Conservation (phyloP, 1,284 basidiomycete species). For the Malassezia pachydermatis region DNA sequence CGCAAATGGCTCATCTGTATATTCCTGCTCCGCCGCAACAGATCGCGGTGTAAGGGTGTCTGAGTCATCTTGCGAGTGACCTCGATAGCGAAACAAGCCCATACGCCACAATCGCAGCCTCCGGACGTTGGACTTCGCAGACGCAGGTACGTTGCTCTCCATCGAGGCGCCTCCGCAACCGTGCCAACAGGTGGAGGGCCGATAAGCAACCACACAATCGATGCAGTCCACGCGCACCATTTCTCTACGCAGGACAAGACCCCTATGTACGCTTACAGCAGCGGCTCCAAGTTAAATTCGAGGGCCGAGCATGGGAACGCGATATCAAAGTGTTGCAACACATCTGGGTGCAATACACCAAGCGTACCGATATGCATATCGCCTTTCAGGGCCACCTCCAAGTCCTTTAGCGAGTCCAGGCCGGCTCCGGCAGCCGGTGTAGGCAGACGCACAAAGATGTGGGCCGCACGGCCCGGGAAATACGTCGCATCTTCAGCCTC, state of each 20-base stretch:
- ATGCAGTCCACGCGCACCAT: not conserved
- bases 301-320: slow-evolving; percentile 87
- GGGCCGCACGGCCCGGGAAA: slow-evolving; percentile 87
- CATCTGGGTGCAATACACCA: slow-evolving; percentile 32
- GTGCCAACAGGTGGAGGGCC: too few species aligned
- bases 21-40: not conserved
- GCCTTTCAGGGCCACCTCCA: slow-evolving; percentile 5
- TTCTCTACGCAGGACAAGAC: not conserved
- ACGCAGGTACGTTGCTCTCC: too few species aligned
- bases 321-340: slow-evolving; percentile 50
- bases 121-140: too few species aligned
- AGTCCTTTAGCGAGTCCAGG: slow-evolving; percentile 19
- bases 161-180: too few species aligned
- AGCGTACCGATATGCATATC: slow-evolving; percentile 13
- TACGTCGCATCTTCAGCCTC: slow-evolving; percentile 78
- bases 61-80: too few species aligned
- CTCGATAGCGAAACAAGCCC: too few species aligned
- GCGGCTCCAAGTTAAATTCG: slow-evolving; percentile 85
- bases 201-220: too few species aligned
- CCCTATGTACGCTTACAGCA: slow-evolving; percentile 57
- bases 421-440: slow-evolving; percentile 11
- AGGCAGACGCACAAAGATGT: slow-evolving; percentile 64
- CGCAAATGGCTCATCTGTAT: slow-evolving; percentile 1
- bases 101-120: too few species aligned
- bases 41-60: not conserved